Evolutionary conservation across 257 asterid species (phyloP).

Genomic region (Scutellaria minor): DNA sequence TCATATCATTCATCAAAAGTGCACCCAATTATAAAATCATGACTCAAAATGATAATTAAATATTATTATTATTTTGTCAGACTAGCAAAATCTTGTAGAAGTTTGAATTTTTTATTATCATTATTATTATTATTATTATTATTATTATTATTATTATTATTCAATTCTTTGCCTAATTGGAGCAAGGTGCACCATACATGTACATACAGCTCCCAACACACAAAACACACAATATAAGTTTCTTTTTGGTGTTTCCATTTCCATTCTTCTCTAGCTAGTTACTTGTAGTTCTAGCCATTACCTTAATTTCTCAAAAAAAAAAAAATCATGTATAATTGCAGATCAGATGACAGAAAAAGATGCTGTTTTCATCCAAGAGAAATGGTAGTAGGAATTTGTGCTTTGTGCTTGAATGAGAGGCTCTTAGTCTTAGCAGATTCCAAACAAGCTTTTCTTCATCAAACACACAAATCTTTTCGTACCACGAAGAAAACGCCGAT

Average conservation of each 20-base stretch:
- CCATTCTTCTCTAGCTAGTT: conserved; percentile 8
- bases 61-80: too few relatives aligned
- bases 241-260: conserved; percentile 7
- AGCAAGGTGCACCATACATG: conserved; percentile 31
- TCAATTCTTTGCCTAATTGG: conserved; percentile 29
- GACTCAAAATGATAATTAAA: too few relatives aligned
- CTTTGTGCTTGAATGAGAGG: conserved; percentile 75
- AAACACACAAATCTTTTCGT: conserved; percentile 11
- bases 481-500: conserved; percentile 39
- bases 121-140: too few relatives aligned
- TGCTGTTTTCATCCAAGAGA: conserved; percentile 77
- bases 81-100: too few relatives aligned
- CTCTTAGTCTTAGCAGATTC: conserved; percentile 61
- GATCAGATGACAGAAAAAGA: conserved; percentile 42
- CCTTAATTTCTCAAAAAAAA: background rate
- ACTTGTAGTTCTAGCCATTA: background rate
- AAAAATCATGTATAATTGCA: conserved; percentile 37
- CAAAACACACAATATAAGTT: background rate
- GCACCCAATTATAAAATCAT: too few relatives aligned
- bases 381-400: conserved; percentile 73
- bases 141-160: background rate
- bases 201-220: background rate
- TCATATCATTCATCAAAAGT: too few relatives aligned
- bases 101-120: too few relatives aligned
- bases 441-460: conserved; percentile 40